Evolutionary conservation across 306 rosid genomes (phyloP).

Genomic region (Vicia faba): DNA sequence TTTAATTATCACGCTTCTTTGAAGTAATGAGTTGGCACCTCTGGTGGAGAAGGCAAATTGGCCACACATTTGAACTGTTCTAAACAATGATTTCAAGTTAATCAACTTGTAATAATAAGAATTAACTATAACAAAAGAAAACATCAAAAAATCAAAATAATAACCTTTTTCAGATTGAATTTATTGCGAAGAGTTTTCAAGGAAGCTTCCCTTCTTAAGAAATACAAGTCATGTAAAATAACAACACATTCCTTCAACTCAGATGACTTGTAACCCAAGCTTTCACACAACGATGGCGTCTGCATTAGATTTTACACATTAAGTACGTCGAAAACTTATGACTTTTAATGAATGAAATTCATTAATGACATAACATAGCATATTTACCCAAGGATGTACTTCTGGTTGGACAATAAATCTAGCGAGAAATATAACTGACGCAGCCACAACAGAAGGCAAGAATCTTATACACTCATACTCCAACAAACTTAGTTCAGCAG

Average conservation of each 20-base stretch:
- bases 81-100: not conserved
- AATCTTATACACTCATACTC: conserved; percentile 65
- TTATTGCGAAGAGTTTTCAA: conserved; percentile 63
- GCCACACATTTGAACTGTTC: conserved; percentile 78
- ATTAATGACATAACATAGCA: not conserved
- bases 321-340: not conserved
- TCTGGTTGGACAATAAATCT: conserved; percentile 59
- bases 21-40: conserved; percentile 58
- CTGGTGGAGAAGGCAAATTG: conserved; percentile 66
- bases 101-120: not conserved
- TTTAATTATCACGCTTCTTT: conserved; percentile 10
- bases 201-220: conserved; percentile 66
- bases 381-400: conserved; percentile 76
- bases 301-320: conserved; percentile 34
- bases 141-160: not conserved
- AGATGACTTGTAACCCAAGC: conserved; percentile 52
- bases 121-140: not conserved
- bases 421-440: conserved; percentile 70
- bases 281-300: conserved; percentile 47
- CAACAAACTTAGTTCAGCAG: conserved; percentile 79
- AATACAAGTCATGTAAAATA: conserved; percentile 64
- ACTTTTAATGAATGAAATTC: not conserved
- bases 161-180: conserved; percentile 77
- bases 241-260: conserved; percentile 66
- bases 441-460: conserved; percentile 82